These are phyloP conservation scores for Knoxdaviesia capensis DNA, from an alignment of 2,329 filamentous ascomycete genomes.

Conservation along the genomic window DNA sequence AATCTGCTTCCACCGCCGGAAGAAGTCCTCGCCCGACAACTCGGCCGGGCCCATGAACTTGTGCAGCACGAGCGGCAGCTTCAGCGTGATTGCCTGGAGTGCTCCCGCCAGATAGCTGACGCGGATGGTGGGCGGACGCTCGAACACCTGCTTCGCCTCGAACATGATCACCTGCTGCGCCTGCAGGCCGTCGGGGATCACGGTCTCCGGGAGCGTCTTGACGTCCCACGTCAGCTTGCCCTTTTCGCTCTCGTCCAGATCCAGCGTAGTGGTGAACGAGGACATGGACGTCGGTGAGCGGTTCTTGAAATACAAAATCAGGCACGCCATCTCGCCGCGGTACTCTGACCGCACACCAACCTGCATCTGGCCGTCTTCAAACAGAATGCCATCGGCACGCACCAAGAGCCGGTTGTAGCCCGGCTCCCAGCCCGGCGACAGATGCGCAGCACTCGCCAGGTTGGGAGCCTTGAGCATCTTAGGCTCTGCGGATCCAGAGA, in stretches of 20 bases:
- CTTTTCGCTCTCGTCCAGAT: slow-evolving; percentile 51
- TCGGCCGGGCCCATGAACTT: slow-evolving; percentile 95
- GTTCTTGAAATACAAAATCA: slow-evolving; percentile 93
- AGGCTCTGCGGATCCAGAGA: slow-evolving; percentile 32
- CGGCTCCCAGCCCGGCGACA: slow-evolving; percentile 86
- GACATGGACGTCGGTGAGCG: slow-evolving; percentile 70
- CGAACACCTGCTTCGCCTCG: slow-evolving; percentile 64
- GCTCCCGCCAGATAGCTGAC: slow-evolving; percentile 90
- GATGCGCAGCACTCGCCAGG: slow-evolving; percentile 73
- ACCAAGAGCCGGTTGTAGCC: slow-evolving; percentile 75
- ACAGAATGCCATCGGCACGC: slow-evolving; percentile 66
- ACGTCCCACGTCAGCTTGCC: slow-evolving; percentile 61
- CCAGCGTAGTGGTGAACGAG: slow-evolving; percentile 85
- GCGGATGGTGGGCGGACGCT: slow-evolving; percentile 71
- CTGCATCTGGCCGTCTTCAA: slow-evolving; percentile 88
- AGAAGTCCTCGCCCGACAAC: slow-evolving; percentile 79
- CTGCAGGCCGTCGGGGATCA: slow-evolving; percentile 53
- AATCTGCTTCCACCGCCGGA: slow-evolving; percentile 98
- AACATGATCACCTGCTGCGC: slow-evolving; percentile 92
- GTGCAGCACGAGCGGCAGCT: slow-evolving; percentile 72
- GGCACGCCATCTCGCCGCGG: slow-evolving; percentile 79
- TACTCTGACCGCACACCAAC: slow-evolving; percentile 87
- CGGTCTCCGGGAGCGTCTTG: slow-evolving; percentile 73
- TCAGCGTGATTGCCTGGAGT: slow-evolving; percentile 77
- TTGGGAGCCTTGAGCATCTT: slow-evolving; percentile 53